Evolutionary conservation across 768 basidiomycete genomes (phyloP).

Genomic region (Imleria badia): DNA sequence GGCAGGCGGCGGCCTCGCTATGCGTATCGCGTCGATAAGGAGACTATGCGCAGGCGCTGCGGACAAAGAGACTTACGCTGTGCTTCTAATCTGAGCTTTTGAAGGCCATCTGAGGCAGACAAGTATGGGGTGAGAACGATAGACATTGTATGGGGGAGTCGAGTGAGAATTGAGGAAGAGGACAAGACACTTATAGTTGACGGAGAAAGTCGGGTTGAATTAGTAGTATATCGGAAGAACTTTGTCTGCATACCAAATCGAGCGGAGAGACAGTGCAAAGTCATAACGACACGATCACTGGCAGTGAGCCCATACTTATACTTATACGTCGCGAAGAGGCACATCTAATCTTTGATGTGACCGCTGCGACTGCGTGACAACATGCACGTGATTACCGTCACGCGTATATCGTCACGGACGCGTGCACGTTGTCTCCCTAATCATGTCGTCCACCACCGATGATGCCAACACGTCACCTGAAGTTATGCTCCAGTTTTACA

Average conservation of each 20-base stretch:
- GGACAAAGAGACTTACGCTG: conserved; percentile 40
- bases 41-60: not conserved
- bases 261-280: not conserved
- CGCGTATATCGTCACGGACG: conserved; percentile 17
- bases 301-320: too few species aligned
- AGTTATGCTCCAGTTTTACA: conserved; percentile 79
- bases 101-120: conserved; percentile 56
- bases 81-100: conserved; percentile 62
- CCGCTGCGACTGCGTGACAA: not conserved
- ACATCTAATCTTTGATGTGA: too few species aligned
- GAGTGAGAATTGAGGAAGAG: not conserved
- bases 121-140: conserved; percentile 70
- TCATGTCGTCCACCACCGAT: conserved; percentile 15
- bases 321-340: too few species aligned
- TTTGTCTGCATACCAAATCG: not conserved
- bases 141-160: conserved; percentile 41
- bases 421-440: not conserved
- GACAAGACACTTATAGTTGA: not conserved
- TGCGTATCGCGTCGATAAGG: not conserved
- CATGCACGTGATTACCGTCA: conserved; percentile 18
- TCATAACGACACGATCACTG: not conserved
- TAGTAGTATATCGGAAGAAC: not conserved
- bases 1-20: conserved; percentile 45
- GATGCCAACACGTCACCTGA: conserved; percentile 46
- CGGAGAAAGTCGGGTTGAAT: conserved; percentile 13